A percentile compares a stretch with the other conserved stretches of the same genome.
Evolutionary conservation across 1,284 basidiomycete species (phyloP).

Genomic region (Cutaneotrichosporon sp.): DNA sequence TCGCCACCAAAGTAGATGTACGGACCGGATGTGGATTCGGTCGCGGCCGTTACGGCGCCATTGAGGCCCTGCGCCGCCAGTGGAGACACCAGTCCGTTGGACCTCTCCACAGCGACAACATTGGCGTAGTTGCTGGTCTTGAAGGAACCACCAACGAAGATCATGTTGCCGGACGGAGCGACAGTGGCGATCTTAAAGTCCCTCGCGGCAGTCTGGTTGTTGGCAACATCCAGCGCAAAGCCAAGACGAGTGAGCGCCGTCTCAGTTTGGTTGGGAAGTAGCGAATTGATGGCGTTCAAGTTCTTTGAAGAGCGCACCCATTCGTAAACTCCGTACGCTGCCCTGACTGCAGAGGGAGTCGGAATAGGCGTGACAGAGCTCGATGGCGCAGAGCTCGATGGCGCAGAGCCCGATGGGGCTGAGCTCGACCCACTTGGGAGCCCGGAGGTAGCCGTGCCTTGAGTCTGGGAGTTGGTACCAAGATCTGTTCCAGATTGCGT

Average conservation of each 20-base stretch:
- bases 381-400: slow-evolving; percentile 10
- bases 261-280: slow-evolving; percentile 65
- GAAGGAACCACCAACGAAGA: slow-evolving; percentile 78
- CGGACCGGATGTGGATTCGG: slow-evolving; percentile 57
- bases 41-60: slow-evolving; percentile 65
- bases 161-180: slow-evolving; percentile 59
- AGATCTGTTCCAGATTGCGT: neutral
- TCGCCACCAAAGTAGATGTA: slow-evolving; percentile 76
- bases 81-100: slow-evolving; percentile 46
- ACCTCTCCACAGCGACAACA: slow-evolving; percentile 65
- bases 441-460: too few relatives aligned
- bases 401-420: neutral
- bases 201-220: slow-evolving; percentile 40
- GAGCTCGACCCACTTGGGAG: too few relatives aligned
- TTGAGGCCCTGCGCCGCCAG: slow-evolving; percentile 65
- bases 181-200: slow-evolving; percentile 56
- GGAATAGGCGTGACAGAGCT: slow-evolving; percentile 16
- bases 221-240: slow-evolving; percentile 53
- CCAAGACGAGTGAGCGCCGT: slow-evolving; percentile 65
- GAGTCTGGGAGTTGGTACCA: too few relatives aligned
- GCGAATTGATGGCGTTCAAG: slow-evolving; percentile 34
- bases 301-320: slow-evolving; percentile 23
- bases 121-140: slow-evolving; percentile 59
- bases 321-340: slow-evolving; percentile 42
- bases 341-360: slow-evolving; percentile 16